These are phyloP conservation scores for Diaporthe humulicola DNA, from an alignment of 2,329 filamentous ascomycete species.

Conservation along the genomic window DNA sequence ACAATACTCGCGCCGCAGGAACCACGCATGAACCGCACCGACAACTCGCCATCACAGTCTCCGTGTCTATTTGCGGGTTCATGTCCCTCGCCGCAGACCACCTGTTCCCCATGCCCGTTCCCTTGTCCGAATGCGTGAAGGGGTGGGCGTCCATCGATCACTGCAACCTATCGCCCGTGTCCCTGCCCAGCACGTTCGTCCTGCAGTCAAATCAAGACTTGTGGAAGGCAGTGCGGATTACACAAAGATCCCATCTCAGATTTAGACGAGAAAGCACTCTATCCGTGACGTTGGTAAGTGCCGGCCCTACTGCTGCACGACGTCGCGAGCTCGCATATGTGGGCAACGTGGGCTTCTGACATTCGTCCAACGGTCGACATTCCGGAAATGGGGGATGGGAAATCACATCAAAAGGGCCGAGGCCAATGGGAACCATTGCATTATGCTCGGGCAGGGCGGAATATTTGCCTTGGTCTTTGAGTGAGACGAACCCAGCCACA, in stretches of 20 bases:
- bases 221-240: constrained; percentile 31
- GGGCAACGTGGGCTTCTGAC: constrained; percentile 39
- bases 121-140: not conserved
- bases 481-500: constrained; percentile 34
- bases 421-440: constrained; percentile 26
- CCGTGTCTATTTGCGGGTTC: constrained; percentile 22
- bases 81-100: constrained; percentile 14
- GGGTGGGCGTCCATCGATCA: not conserved
- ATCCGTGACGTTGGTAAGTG: constrained; percentile 40
- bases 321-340: constrained; percentile 39
- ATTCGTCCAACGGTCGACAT: constrained; percentile 35
- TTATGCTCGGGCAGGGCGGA: constrained; percentile 25
- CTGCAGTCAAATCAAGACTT: constrained; percentile 14
- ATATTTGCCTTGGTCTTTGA: constrained; percentile 19
- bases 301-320: constrained; percentile 39
- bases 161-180: not conserved
- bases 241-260: constrained; percentile 39
- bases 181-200: not conserved
- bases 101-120: not conserved
- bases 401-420: constrained; percentile 6
- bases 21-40: constrained; percentile 15
- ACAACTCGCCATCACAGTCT: constrained; percentile 21
- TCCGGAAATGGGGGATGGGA: constrained; percentile 22
- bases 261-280: constrained; percentile 42
- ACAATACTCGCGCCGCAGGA: constrained; percentile 33